These are phyloP conservation scores for Aureobasidium musti DNA, from an alignment of 2,329 filamentous ascomycete species.

Conservation along the genomic window DNA sequence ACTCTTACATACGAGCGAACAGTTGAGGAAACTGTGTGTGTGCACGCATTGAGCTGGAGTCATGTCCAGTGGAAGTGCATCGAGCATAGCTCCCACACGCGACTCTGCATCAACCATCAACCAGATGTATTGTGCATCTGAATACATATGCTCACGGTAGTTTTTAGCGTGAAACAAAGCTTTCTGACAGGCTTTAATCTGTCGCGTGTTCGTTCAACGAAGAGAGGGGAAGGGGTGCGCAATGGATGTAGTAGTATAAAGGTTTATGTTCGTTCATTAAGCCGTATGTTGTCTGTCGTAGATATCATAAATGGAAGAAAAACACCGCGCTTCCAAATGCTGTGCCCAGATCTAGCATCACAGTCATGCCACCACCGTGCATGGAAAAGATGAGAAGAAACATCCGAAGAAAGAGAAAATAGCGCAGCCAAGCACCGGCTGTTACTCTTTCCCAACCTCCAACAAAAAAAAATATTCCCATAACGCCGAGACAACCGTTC, in stretches of 20 bases:
- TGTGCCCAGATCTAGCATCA: not conserved
- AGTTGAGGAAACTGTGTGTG: not conserved
- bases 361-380: conserved; percentile 13
- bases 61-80: not conserved
- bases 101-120: not conserved
- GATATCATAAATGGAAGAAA: not conserved
- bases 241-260: not conserved
- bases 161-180: conserved; percentile 6
- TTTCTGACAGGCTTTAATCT: not conserved
- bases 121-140: not conserved
- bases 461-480: conserved; percentile 7
- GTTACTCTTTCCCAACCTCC: conserved; percentile 15
- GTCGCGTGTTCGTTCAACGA: not conserved
- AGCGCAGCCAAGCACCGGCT: conserved; percentile 8
- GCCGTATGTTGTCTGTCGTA: conserved; percentile 18
- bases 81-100: not conserved
- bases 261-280: conserved; percentile 12
- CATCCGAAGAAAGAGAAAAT: conserved; percentile 3
- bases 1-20: no score
- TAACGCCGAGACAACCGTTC: conserved; percentile 13
- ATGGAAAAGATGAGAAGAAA: not conserved
- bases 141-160: not conserved
- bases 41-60: not conserved
- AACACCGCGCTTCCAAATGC: conserved; percentile 6
- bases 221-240: not conserved